phyloP scores from a whole-genome alignment of 2,329 filamentous ascomycete species.

The Fusarium temperatum region DNA sequence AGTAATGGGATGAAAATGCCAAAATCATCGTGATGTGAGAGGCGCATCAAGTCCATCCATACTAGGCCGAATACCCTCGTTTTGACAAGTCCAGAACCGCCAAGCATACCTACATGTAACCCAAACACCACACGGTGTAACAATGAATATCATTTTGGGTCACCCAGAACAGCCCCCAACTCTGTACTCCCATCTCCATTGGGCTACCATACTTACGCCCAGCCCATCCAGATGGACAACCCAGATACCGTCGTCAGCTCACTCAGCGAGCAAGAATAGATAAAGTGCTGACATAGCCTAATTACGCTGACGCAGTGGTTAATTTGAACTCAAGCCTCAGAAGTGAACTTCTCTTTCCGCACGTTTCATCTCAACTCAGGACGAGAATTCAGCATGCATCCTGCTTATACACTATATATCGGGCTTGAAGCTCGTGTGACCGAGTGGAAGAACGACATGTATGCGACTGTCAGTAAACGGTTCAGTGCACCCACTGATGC shows the following conservation, averaged over 20 bases:
- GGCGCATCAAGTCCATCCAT: background rate
- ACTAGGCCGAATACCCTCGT: background rate
- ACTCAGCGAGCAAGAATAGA: conserved; percentile 1
- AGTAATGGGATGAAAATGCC: background rate
- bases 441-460: background rate
- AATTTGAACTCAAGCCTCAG: background rate
- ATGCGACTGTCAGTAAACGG: background rate
- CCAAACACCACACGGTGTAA: background rate
- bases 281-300: background rate
- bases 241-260: conserved; percentile 3
- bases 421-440: conserved; percentile 5
- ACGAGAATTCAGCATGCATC: conserved; percentile 10
- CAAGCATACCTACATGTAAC: background rate
- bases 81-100: background rate
- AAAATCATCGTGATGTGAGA: background rate
- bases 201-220: background rate
- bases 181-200: background rate
- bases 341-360: background rate
- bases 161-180: background rate
- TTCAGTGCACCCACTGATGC: background rate
- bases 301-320: background rate
- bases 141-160: background rate
- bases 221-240: background rate
- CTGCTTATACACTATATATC: conserved; percentile 22
- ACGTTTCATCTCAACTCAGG: background rate